Conservation (phyloP, 371 early-diverging fungal species). For the Mortierella sp. region DNA sequence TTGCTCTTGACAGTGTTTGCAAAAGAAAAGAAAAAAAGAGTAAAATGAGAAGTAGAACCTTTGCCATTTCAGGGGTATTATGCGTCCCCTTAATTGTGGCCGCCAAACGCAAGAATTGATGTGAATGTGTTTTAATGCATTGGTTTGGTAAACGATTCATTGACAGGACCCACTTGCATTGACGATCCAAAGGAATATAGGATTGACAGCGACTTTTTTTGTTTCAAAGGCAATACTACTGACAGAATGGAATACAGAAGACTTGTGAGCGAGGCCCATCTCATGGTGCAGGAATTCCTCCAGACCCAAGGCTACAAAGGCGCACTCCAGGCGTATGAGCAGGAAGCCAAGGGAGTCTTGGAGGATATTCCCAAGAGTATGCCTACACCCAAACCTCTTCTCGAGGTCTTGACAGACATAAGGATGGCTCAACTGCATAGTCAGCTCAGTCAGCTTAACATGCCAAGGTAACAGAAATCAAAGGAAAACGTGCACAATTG, state of each 20-base stretch:
- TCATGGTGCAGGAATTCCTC: conserved; percentile 61
- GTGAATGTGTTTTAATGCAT: too few species aligned
- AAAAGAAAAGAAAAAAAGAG: too few species aligned
- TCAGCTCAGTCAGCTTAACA: conserved; percentile 40
- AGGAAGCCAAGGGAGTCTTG: conserved; percentile 62
- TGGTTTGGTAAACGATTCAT: too few species aligned
- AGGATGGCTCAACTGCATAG: conserved; percentile 46
- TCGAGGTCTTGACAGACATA: conserved; percentile 46
- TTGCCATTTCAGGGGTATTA: background rate
- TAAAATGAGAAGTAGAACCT: background rate
- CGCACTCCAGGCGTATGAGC: conserved; percentile 60
- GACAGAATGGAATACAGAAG: conserved; percentile 36
- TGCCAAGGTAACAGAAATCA: conserved; percentile 36
- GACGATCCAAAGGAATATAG: too few species aligned
- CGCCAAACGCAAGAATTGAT: background rate
- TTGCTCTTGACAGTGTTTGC: too few species aligned
- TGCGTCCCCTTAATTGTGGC: background rate
- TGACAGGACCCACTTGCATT: too few species aligned
- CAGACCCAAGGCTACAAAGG: conserved; percentile 59
- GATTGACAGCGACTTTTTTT: too few species aligned
- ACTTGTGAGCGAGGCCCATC: conserved; percentile 45
- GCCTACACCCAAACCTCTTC: conserved; percentile 36
- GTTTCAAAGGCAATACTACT: background rate
- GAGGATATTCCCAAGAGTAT: conserved; percentile 50
- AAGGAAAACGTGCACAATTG: background rate